Evolutionary conservation across 1,139 yeast species (phyloP), one percentile per base, ranked within the genome.

Genomic region (Taphrina wiesneri): DNA sequence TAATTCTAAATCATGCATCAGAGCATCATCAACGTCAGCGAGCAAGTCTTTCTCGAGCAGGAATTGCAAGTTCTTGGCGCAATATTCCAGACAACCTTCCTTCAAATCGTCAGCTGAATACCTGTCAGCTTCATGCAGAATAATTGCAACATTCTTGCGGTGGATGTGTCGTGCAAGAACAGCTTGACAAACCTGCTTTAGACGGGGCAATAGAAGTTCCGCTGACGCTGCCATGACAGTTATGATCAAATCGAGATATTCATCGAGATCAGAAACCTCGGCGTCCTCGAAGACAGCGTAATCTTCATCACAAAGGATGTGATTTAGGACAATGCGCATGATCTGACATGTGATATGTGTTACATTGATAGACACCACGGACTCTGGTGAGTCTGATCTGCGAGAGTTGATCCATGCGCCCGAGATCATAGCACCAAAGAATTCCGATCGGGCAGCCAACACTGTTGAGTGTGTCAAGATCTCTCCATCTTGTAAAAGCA

Each of bases 201-300:
- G 77, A 25, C 83, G 85, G 56, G 82, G 81, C 49, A 90, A 73
- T 69, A 88, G 74, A 17, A 90, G 74, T 70, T 86, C 87, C 71
- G 90, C 93, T 1, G 90, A 78, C 3, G 85, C 75, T 62, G 83
- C 85, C 68, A 88, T 78, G 56, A 89, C 74, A 17, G 86, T 88
- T 34, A 90, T 75, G 2, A 86, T 76, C 39, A 80, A 76, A 66
- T 83, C 83, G 7, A 88, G 79, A 69, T 85, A 85, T 0, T 81
- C 82, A 34, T 79, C 76, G n/a, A 75, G 69, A 34, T 79, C 78
- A 0, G 74, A 72, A 9, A 77, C 70, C 2, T 71, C 70, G 21
- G 78, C 71, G 0, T 72, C 74, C 54, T 83, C 82, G 70, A 88
- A 82, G 3, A 88, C 69, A 0, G 77, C 74, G 21, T 74, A 71